Conservation (phyloP, 148 eudicot genomes). For the Camellia sinensis region DNA sequence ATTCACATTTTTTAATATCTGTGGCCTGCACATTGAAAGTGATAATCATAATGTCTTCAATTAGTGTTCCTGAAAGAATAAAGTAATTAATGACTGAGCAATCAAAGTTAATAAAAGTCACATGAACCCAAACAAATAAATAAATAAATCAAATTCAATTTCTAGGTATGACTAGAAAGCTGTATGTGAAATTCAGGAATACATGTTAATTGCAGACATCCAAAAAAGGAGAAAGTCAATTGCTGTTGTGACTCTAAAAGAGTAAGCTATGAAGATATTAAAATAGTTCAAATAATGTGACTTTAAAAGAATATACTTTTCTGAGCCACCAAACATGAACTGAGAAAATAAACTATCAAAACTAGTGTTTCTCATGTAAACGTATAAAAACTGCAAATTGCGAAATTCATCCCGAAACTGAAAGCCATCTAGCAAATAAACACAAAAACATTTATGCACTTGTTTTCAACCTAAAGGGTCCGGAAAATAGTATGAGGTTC, state of each 20-base stretch:
- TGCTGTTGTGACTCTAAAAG: neutral
- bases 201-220: neutral
- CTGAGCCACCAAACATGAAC: neutral
- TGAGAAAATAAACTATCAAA: too few relatives aligned
- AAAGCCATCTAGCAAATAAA: neutral
- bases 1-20: neutral
- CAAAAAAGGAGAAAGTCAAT: neutral
- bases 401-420: too few relatives aligned
- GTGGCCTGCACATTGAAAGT: neutral
- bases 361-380: too few relatives aligned
- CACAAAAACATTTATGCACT: neutral
- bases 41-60: neutral
- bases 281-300: too few relatives aligned
- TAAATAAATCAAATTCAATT: neutral
- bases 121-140: neutral
- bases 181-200: neutral
- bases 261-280: neutral
- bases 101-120: neutral
- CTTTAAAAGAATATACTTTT: too few relatives aligned
- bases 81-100: neutral
- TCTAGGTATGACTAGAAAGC: neutral
- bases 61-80: neutral
- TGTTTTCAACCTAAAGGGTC: neutral
- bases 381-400: too few relatives aligned
- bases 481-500: neutral